Evolutionary conservation across 352 stramenopile species (phyloP).

Genomic region (Pythium brachiatum): DNA sequence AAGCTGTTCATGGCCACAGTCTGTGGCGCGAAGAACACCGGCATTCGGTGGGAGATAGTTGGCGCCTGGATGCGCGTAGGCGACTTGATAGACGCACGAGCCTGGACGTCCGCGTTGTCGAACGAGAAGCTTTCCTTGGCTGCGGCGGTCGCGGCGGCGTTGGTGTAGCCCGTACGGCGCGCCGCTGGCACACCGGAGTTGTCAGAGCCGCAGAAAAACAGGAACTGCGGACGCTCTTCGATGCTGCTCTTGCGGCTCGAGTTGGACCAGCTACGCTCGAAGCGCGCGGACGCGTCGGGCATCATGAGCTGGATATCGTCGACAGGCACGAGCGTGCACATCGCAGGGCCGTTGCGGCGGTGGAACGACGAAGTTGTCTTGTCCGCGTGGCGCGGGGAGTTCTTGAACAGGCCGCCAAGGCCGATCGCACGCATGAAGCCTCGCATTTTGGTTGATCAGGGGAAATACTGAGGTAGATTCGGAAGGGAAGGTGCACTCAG

Average conservation of each 20-base stretch:
- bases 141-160: not conserved
- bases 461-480: conserved; percentile 5
- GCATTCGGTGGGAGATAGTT: conserved; percentile 61
- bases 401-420: conserved; percentile 52
- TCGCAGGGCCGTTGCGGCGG: conserved; percentile 3
- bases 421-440: conserved; percentile 65
- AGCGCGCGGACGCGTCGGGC: conserved; percentile 7
- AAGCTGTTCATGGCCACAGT: conserved; percentile 12
- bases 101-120: conserved; percentile 25
- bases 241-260: conserved; percentile 31
- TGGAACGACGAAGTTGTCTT: conserved; percentile 4
- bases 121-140: conserved; percentile 7
- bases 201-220: conserved; percentile 79
- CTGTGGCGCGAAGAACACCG: conserved; percentile 60
- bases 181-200: conserved; percentile 18
- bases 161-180: conserved; percentile 7
- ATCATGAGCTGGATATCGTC: conserved; percentile 23
- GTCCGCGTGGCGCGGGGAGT: conserved; percentile 7
- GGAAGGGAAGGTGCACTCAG: conserved; percentile 3
- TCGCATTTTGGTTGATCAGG: conserved; percentile 42
- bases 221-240: conserved; percentile 59
- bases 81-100: conserved; percentile 22
- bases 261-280: not conserved
- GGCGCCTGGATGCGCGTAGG: conserved; percentile 32
- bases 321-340: conserved; percentile 18